These are phyloP conservation scores for Epichloe uncinata DNA, from an alignment of 2,329 filamentous ascomycete species.

Conservation along the genomic window DNA sequence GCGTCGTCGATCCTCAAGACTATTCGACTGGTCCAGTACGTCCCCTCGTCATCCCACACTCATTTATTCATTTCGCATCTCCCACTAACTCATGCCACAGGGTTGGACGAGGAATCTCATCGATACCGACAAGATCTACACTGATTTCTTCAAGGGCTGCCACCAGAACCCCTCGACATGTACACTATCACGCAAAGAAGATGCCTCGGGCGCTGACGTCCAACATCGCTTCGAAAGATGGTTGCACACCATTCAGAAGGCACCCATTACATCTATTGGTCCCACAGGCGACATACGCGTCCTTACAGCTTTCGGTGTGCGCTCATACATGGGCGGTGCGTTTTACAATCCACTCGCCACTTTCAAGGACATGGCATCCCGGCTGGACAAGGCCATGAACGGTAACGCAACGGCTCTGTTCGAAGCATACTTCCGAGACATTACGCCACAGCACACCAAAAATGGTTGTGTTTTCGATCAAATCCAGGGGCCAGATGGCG, in stretches of 20 bases:
- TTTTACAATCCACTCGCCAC: conserved; percentile 17
- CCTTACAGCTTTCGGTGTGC: conserved; percentile 12
- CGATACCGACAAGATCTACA: conserved; percentile 18
- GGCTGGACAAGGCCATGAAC: conserved; percentile 2
- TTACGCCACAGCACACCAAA: background rate
- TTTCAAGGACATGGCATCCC: conserved; percentile 3
- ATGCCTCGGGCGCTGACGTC: conserved; percentile 4
- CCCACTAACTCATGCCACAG: conserved; percentile 1
- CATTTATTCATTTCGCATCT: background rate
- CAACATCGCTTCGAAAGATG: conserved; percentile 14
- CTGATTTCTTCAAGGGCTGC: conserved; percentile 19
- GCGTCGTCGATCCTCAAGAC: conserved; percentile 15
- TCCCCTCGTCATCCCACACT: background rate
- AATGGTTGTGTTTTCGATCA: background rate
- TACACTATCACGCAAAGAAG: background rate
- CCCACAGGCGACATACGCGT: conserved; percentile 7
- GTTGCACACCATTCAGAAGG: conserved; percentile 9
- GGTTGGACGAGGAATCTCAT: conserved; percentile 18
- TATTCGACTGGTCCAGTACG: conserved; percentile 18
- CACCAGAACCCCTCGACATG: conserved; percentile 10
- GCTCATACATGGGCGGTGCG: conserved; percentile 10
- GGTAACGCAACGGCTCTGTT: background rate
- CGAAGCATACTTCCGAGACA: background rate
- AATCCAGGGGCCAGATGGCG: background rate
- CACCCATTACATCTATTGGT: conserved; percentile 12